phyloP scores from a whole-genome alignment of 2,329 filamentous ascomycete genomes.

The Pyrenophora seminiperda region DNA sequence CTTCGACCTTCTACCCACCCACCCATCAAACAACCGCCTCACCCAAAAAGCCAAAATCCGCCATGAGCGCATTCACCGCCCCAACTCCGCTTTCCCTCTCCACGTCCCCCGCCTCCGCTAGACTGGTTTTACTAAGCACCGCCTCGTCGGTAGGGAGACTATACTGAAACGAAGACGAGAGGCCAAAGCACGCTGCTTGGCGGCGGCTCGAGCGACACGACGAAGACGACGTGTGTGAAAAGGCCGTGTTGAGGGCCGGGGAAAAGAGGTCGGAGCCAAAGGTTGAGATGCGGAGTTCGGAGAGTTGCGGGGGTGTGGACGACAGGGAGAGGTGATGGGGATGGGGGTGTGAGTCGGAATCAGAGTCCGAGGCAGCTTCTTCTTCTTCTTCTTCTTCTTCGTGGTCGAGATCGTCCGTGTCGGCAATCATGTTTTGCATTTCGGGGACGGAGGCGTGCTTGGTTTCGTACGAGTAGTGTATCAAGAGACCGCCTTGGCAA shows the following conservation, averaged over 20 bases:
- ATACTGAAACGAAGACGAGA: slow-evolving; percentile 41
- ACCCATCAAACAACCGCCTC: slow-evolving; percentile 41
- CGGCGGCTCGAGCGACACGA: slow-evolving; percentile 25
- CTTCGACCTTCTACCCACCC: too few species aligned
- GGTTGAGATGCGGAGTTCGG: slow-evolving; percentile 32
- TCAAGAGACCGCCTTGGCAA: slow-evolving; percentile 24
- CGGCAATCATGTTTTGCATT: slow-evolving; percentile 6
- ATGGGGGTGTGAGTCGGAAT: background rate
- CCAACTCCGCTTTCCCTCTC: too few species aligned
- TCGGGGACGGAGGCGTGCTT: slow-evolving; percentile 9
- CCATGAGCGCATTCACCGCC: slow-evolving; percentile 34
- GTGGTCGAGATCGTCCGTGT: slow-evolving; percentile 4
- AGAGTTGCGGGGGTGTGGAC: slow-evolving; percentile 29
- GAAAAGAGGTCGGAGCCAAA: slow-evolving; percentile 41
- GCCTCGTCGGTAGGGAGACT: slow-evolving; percentile 39
- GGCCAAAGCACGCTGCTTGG: slow-evolving; percentile 40
- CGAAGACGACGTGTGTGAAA: slow-evolving; percentile 17
- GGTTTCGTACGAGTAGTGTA: slow-evolving; percentile 24
- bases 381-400: slow-evolving; percentile 7
- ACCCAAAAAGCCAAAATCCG: slow-evolving; percentile 43
- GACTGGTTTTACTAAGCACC: slow-evolving; percentile 31
- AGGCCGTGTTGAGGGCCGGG: slow-evolving; percentile 22
- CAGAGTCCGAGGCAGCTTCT: slow-evolving; percentile 9
- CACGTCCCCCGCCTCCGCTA: too few species aligned
- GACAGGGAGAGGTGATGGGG: slow-evolving; percentile 9